phyloP scores from a whole-genome alignment of 2,329 filamentous ascomycete genomes.

The Ambrosiella cleistominuta region DNA sequence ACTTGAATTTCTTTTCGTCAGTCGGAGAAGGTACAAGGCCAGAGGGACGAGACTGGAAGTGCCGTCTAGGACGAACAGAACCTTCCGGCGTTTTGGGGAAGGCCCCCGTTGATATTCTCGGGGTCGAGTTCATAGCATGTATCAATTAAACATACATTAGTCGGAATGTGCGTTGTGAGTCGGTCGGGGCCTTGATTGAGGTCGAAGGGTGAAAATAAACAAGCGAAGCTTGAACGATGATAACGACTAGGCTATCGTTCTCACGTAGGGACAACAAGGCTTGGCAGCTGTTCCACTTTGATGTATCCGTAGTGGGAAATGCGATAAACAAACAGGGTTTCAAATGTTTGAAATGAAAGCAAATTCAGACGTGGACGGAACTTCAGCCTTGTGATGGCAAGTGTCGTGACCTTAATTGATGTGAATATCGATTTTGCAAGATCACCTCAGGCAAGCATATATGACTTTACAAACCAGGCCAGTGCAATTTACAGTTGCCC shows the following conservation, averaged over 20 bases:
- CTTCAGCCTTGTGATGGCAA: too few relatives aligned
- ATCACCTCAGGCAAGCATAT: too few relatives aligned
- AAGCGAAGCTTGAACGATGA: not conserved
- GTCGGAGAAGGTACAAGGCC: conserved; percentile 6
- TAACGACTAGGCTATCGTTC: not conserved
- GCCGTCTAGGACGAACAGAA: conserved; percentile 11
- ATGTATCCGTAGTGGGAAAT: not conserved
- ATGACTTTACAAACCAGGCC: too few relatives aligned
- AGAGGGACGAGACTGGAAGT: conserved; percentile 8
- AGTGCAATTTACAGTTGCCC: too few relatives aligned
- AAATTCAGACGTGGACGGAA: not conserved
- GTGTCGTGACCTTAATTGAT: too few relatives aligned
- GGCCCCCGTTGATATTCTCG: conserved; percentile 11
- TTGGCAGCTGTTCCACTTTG: conserved; percentile 1
- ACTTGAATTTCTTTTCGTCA: conserved; percentile 4
- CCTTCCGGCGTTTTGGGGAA: conserved; percentile 12
- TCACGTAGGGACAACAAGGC: conserved; percentile 4
- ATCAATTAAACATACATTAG: conserved; percentile 4
- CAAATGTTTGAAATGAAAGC: not conserved
- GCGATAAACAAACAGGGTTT: not conserved
- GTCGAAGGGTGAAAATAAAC: not conserved
- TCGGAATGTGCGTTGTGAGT: not conserved
- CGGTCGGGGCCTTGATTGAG: not conserved
- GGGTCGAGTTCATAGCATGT: conserved; percentile 11
- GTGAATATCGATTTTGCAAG: too few relatives aligned